Evolutionary conservation across 179 eudicot genomes (phyloP).

Genomic region (Nepenthes alata): DNA sequence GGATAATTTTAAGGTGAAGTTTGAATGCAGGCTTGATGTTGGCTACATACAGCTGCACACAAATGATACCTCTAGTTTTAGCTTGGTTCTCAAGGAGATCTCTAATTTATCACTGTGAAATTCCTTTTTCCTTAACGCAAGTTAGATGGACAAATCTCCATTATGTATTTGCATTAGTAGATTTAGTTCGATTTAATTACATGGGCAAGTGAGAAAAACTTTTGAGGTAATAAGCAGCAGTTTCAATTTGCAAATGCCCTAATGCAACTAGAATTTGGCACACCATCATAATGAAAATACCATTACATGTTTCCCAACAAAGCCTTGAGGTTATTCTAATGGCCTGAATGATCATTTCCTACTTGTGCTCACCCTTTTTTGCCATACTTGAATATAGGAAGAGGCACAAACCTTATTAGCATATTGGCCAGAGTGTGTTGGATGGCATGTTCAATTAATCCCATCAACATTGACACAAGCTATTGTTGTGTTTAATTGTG

Average conservation of each 20-base stretch:
- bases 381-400: too few species aligned
- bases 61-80: neutral
- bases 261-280: neutral
- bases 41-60: neutral
- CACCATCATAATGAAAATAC: neutral
- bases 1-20: neutral
- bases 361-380: too few species aligned
- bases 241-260: neutral
- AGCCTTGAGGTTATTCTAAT: neutral
- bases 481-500: neutral
- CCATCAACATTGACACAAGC: neutral
- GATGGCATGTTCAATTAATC: too few species aligned
- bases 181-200: neutral
- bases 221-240: neutral
- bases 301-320: neutral
- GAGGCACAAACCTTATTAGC: too few species aligned
- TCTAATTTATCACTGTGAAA: neutral
- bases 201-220: neutral
- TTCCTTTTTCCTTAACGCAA: neutral
- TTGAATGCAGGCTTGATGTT: neutral
- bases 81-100: neutral
- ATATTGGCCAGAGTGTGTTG: too few species aligned
- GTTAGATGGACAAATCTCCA: neutral
- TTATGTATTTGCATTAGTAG: neutral
- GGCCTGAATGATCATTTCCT: too few species aligned